Conservation (phyloP, 2,329 filamentous ascomycete species). For the Tricladium varicosporioides region DNA sequence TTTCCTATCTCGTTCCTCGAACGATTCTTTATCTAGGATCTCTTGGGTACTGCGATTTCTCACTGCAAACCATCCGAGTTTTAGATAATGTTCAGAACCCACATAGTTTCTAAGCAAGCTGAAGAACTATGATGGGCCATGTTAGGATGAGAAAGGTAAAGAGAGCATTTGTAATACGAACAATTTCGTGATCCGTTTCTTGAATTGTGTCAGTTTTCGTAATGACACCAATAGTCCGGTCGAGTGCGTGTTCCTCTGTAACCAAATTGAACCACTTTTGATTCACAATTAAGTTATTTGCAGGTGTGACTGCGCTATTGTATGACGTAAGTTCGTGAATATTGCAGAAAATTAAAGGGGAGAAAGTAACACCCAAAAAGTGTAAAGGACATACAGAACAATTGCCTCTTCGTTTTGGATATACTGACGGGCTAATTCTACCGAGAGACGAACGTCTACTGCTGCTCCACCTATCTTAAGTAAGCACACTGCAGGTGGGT, state of each 20-base stretch:
- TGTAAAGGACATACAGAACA: conserved; percentile 4
- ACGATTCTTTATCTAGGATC: conserved; percentile 1
- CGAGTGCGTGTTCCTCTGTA: not conserved
- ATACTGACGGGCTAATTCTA: conserved; percentile 7
- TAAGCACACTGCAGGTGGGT: not conserved
- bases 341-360: not conserved
- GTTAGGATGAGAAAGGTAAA: not conserved
- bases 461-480: conserved; percentile 1
- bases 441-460: conserved; percentile 7
- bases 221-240: conserved; percentile 14
- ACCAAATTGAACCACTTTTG: conserved; percentile 7
- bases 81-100: conserved; percentile 8
- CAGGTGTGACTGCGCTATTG: conserved; percentile 9
- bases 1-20: conserved; percentile 10
- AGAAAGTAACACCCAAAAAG: not conserved
- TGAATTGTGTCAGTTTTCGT: conserved; percentile 9
- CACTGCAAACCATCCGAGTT: conserved; percentile 16
- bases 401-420: conserved; percentile 12
- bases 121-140: conserved; percentile 7
- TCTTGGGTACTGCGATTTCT: conserved; percentile 12
- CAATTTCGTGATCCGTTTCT: conserved; percentile 5
- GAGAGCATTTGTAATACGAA: not conserved
- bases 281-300: conserved; percentile 3
- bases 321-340: not conserved
- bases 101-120: conserved; percentile 5